Base-by-base conservation (phyloP, 495 filamentous ascomycete species). In the Lepraria neglecta region DNA sequence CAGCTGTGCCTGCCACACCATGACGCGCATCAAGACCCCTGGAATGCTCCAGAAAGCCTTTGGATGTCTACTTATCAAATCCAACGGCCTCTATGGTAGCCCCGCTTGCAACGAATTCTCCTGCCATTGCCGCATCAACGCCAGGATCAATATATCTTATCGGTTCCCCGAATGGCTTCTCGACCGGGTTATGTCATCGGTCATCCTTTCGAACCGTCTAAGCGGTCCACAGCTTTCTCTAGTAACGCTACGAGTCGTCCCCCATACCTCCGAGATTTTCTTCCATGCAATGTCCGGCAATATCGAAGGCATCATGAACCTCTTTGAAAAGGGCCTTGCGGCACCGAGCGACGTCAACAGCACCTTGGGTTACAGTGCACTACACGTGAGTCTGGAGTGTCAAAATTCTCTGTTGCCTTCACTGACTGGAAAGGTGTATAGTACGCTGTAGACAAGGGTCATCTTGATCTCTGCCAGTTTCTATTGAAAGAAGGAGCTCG, bases 161-260 rank as follows among this genome's bases (percentile, higher is more conserved):
- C 45, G 33, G 6, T 60, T 60, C 17, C 58, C 58, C 15, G 24
- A 24, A 38, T 60, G 58, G 58, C 31, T 60, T 38, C 46, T 50
- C 6, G 27, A 48, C 19, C 58, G 27, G n/a, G 35, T 50, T 1
- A 7, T 60, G 9, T 35, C 27, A 12, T 50, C 47, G 3, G 33
- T 52, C 19, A 21, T 60, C 58, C 12, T 28, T 19, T 40, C 33
- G 15, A 52, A 48, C 12, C 33, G 24, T 12, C 21, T 38, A 11
- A 35, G 19, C 19, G 30, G 58, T 7, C 58, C 58, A 21, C 58
- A 60, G 15, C 4, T 52, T 2, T 60, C 58, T 9, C 46, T 60
- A n/a, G 24, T 40, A 3, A 14, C 30, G 11, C 46, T 44, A n/a
- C 30, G 58, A 27, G 21, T 60, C 3, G 35, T 60, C 15, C 2